Evolutionary conservation across 2,329 filamentous ascomycete species (phyloP), one percentile per base, ranked within the genome.

Genomic region (Pestalotiopsis sp.): DNA sequence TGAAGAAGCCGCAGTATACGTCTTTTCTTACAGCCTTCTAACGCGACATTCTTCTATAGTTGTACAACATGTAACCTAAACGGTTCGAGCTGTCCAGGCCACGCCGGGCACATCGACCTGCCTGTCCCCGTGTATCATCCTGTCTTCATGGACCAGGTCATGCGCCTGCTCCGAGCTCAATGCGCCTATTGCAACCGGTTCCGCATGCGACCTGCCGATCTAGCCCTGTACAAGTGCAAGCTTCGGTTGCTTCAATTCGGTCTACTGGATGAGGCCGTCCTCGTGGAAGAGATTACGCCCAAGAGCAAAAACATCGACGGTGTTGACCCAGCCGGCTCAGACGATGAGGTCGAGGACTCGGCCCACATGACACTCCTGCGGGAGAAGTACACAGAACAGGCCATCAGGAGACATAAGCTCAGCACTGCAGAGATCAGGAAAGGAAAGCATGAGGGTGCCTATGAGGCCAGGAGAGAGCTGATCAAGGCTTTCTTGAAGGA

Each of bases 71-170:
- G 96, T 83, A 93, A 95, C 74, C 87, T 97, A 73, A 92, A 91
- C 76, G 91, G 91, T 70, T 88, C 90, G 77, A 89, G 89, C 74
- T 99, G 97, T 79, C 94, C 95, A 6, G 97, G 97, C 68, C 97
- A 99, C 83, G 89, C 92, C 69, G 97, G 96, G 66, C 96, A 99
- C 78, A 97, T 99, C 79, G 94, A 98, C 75, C 90, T 99, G 13
- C 95, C 96, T 14, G 49, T 64, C 13, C 59, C 59, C n/a, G 93
- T 98, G 65, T 99, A 98, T 79, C 95, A 99, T 80, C 93, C 95
- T n/a, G 92, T 94, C 2, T 98, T 98, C 77, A 92, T 99, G 85
- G 95, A 98, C 78, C 95, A 98, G 79, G 88, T 95, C 65, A 88
- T 97, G 71, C 91, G 93, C 59, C 85, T 99, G 60, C 86, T 99